A percentile compares a stretch with the other conserved stretches of the same genome.
These are phyloP conservation scores for Penstemon barbatus DNA, from an alignment of 257 asterid species.

Conservation along the genomic window DNA sequence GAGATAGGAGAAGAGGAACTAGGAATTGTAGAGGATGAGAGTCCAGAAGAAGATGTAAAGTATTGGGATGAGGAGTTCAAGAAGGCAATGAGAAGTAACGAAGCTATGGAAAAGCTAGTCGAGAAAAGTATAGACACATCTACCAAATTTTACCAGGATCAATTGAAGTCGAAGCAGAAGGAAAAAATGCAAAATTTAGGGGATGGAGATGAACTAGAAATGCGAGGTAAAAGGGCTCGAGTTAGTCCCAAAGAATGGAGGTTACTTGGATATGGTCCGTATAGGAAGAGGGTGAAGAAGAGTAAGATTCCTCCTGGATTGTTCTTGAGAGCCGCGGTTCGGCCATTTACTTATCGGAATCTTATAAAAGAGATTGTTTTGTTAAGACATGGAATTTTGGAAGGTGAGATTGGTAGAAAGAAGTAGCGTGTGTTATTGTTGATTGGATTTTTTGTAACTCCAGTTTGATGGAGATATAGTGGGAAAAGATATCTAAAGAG, in stretches of 20 bases:
- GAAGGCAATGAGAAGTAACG: constrained; percentile 71
- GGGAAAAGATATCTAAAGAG: too few species aligned
- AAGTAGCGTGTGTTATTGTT: constrained; percentile 28
- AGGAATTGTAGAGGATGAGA: constrained; percentile 52
- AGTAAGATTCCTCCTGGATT: constrained; percentile 74
- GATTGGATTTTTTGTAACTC: too few species aligned
- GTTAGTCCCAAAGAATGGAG: constrained; percentile 73
- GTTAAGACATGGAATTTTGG: constrained; percentile 77
- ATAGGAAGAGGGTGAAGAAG: constrained; percentile 59
- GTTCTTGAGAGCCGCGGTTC: constrained; percentile 79
- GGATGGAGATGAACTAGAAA: constrained; percentile 68
- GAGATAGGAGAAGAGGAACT: constrained; percentile 51
- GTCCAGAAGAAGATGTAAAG: constrained; percentile 53
- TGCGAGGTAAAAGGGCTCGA: constrained; percentile 68
- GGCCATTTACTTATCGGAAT: constrained; percentile 84
- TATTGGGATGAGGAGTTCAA: constrained; percentile 90
- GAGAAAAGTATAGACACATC: constrained; percentile 48
- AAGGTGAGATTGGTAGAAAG: constrained; percentile 70
- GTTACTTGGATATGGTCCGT: constrained; percentile 68
- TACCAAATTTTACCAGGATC: constrained; percentile 43
- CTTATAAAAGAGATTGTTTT: constrained; percentile 91
- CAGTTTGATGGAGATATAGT: too few species aligned
- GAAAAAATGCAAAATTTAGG: constrained; percentile 14
- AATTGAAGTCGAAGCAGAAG: constrained; percentile 36
- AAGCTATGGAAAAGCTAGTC: constrained; percentile 81